phyloP scores from a whole-genome alignment of 805 yeast genomes.

The Candida rishiriensis region DNA sequence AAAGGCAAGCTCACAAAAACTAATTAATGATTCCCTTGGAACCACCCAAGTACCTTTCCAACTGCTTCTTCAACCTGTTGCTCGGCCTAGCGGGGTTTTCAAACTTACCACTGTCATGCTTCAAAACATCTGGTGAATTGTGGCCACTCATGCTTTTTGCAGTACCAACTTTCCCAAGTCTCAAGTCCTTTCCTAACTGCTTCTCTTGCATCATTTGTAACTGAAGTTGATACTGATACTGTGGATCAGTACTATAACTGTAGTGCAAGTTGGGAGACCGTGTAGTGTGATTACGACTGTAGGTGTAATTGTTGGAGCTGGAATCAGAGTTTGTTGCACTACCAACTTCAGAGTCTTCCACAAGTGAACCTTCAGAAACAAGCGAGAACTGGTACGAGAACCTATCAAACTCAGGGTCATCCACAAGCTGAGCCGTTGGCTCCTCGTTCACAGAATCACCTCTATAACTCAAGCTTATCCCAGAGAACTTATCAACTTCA shows the following conservation, averaged over 20 bases:
- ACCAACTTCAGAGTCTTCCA: neutral
- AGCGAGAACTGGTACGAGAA: slow-evolving; percentile 4
- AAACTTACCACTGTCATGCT: too few relatives aligned
- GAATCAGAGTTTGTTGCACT: neutral
- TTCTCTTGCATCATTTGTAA: neutral
- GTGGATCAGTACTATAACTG: neutral
- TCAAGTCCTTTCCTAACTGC: neutral
- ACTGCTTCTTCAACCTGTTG: slow-evolving; percentile 6
- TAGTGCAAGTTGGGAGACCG: slow-evolving; percentile 1
- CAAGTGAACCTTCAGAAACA: neutral
- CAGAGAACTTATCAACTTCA: neutral
- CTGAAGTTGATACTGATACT: slow-evolving; percentile 2
- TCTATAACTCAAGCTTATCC: neutral
- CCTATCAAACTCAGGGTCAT: neutral
- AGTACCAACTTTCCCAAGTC: neutral
- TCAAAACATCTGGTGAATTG: too few relatives aligned
- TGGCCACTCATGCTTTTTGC: slow-evolving; percentile 1
- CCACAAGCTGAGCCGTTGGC: neutral
- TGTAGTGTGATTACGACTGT: neutral
- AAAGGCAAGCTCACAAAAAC: too few relatives aligned
- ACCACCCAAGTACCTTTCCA: slow-evolving; percentile 8
- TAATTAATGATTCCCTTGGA: neutral
- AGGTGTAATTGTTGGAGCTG: neutral
- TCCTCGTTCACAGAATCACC: too few relatives aligned
- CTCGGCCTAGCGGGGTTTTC: slow-evolving; percentile 2